Conservation (phyloP, 768 basidiomycete species). For the Suillus spraguei region DNA sequence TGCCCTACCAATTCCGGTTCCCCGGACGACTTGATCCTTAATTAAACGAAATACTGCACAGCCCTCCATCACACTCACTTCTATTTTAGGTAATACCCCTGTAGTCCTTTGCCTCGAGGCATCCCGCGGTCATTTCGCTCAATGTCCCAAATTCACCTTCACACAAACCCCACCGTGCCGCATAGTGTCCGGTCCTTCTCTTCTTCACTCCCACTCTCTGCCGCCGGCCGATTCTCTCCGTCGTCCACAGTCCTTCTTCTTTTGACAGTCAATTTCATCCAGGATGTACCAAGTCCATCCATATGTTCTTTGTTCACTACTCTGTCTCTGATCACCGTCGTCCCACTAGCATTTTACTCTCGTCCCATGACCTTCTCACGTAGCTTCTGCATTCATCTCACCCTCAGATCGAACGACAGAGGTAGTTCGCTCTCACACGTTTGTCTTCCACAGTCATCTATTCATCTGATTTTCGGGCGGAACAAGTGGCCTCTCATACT, state of each 20-base stretch:
- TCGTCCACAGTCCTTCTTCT: not conserved
- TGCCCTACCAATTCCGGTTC: not conserved
- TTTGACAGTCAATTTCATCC: conserved; percentile 1
- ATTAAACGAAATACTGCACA: conserved; percentile 1
- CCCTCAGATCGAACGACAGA: not conserved
- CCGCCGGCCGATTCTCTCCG: not conserved
- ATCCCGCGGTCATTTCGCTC: conserved; percentile 5
- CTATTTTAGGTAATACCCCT: not conserved
- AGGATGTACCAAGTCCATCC: not conserved
- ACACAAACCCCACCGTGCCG: conserved; percentile 8
- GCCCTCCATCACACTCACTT: not conserved
- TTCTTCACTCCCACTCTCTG: not conserved
- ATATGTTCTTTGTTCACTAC: not conserved
- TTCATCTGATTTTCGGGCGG: not conserved
- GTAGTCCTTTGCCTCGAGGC: conserved; percentile 5
- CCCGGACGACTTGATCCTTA: conserved; percentile 10
- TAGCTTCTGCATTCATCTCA: not conserved
- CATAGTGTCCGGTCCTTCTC: conserved; percentile 2
- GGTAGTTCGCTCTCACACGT: not conserved
- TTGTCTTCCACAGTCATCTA: not conserved
- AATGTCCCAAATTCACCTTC: not conserved
- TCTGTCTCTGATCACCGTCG: conserved; percentile 4
- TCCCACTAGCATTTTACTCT: conserved; percentile 1
- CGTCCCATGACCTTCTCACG: not conserved
- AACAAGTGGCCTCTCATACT: not conserved